Evolutionary conservation across 306 rosid genomes (phyloP).

Genomic region (Prosopis cineraria): DNA sequence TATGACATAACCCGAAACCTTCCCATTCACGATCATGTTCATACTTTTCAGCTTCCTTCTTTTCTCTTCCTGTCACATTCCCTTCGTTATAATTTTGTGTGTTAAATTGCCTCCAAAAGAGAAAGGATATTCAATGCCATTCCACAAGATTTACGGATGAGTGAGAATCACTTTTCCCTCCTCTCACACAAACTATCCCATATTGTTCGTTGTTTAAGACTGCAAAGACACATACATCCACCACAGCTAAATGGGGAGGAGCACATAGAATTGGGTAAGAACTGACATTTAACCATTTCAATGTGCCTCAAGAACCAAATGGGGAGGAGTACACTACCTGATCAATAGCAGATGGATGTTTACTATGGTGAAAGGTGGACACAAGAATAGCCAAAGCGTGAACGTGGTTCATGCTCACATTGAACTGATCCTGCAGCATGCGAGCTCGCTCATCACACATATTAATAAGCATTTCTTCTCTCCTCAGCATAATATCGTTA

Average conservation of each 20-base stretch:
- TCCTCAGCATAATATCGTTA: constrained; percentile 51
- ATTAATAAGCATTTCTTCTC: constrained; percentile 78
- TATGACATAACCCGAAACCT: constrained; percentile 12
- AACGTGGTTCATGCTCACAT: constrained; percentile 94
- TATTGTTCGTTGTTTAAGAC: not conserved
- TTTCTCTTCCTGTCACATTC: not conserved
- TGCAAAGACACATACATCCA: not conserved
- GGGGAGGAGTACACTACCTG: constrained; percentile 59
- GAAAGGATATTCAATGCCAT: not conserved
- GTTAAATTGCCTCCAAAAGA: not conserved
- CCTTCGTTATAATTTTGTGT: not conserved
- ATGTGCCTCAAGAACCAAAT: constrained; percentile 1
- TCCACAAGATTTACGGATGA: constrained; percentile 1
- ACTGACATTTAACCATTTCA: not conserved
- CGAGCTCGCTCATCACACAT: constrained; percentile 99
- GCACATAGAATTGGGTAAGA: not conserved
- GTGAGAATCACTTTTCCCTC: constrained; percentile 4
- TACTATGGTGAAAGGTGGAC: constrained; percentile 91
- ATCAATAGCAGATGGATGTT: constrained; percentile 87
- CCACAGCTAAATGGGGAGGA: not conserved
- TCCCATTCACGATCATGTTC: not conserved
- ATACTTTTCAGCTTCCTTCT: constrained; percentile 13
- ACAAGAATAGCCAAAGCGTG: constrained; percentile 94
- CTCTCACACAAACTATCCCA: not conserved
- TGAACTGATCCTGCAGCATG: constrained; percentile 97